These are phyloP conservation scores for Magnolia officinalis DNA, from an alignment of 164 flowering plant species.

Conservation along the genomic window DNA sequence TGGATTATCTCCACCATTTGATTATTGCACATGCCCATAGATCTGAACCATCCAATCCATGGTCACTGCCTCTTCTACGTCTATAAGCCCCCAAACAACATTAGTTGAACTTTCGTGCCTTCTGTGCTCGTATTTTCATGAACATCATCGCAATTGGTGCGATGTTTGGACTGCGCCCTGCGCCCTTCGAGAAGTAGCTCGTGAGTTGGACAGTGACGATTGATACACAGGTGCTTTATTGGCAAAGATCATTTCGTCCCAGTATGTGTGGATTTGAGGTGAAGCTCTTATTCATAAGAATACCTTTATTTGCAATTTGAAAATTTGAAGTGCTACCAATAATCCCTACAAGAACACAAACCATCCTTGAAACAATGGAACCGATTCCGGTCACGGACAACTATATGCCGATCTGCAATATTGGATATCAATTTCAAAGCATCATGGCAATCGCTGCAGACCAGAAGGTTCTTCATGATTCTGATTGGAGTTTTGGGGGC, in stretches of 20 bases:
- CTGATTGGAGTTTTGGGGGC: constrained; percentile 39
- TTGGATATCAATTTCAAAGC: constrained; percentile 48
- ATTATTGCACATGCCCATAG: too few relatives aligned
- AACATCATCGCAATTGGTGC: background rate
- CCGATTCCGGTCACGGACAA: constrained; percentile 58
- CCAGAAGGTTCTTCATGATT: constrained; percentile 66
- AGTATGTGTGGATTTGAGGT: background rate
- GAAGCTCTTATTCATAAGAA: background rate
- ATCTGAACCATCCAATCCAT: too few relatives aligned
- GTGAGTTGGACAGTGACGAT: too few relatives aligned
- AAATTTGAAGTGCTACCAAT: constrained; percentile 32
- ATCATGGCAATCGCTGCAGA: constrained; percentile 61
- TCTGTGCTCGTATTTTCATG: background rate
- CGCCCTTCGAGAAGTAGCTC: background rate
- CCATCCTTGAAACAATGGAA: constrained; percentile 65
- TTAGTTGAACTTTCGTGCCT: background rate
- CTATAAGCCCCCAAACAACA: too few relatives aligned
- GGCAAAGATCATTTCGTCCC: too few relatives aligned
- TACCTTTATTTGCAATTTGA: background rate
- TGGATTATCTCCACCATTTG: too few relatives aligned
- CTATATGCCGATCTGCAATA: constrained; percentile 37
- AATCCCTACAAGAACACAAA: constrained; percentile 52
- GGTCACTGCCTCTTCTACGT: too few relatives aligned
- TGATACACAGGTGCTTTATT: background rate
- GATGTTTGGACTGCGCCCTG: background rate